Conservation (phyloP, 2,329 filamentous ascomycete species). For the Phaeosphaeriaceae sp. region DNA sequence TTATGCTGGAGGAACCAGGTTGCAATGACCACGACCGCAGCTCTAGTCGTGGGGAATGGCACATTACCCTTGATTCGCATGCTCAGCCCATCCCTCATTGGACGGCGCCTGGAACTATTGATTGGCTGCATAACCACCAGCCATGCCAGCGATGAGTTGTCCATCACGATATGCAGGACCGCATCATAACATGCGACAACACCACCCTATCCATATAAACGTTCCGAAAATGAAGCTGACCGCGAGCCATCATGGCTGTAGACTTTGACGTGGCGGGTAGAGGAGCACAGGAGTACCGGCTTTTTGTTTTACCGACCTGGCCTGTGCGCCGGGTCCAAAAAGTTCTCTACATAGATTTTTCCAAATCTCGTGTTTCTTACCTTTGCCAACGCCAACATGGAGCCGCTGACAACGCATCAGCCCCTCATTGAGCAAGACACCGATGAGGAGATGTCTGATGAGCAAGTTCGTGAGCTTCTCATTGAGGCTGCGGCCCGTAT, state of each 20-base stretch:
- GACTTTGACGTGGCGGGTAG: conserved; percentile 14
- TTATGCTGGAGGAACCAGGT: conserved; percentile 25
- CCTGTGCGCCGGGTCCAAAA: conserved; percentile 28
- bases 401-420: conserved; percentile 45
- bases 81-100: conserved; percentile 5
- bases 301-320: conserved; percentile 5
- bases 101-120: conserved; percentile 7
- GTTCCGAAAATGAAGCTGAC: conserved; percentile 30
- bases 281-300: neutral
- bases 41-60: conserved; percentile 10
- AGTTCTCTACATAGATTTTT: conserved; percentile 34
- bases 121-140: conserved; percentile 27
- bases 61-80: conserved; percentile 17
- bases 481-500: conserved; percentile 68
- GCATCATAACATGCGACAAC: conserved; percentile 25
- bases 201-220: conserved; percentile 2
- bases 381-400: conserved; percentile 41
- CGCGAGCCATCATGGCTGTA: conserved; percentile 2
- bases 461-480: conserved; percentile 68
- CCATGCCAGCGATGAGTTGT: conserved; percentile 44
- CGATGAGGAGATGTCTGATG: conserved; percentile 63
- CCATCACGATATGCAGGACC: conserved; percentile 29
- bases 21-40: neutral
- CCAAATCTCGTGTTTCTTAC: conserved; percentile 26
- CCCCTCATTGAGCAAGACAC: conserved; percentile 39